Percentiles rank a stretch among this genome's conserved stretches.
phyloP scores from a whole-genome alignment of 139 green algal genomes.

The Coelastrella sp. region DNA sequence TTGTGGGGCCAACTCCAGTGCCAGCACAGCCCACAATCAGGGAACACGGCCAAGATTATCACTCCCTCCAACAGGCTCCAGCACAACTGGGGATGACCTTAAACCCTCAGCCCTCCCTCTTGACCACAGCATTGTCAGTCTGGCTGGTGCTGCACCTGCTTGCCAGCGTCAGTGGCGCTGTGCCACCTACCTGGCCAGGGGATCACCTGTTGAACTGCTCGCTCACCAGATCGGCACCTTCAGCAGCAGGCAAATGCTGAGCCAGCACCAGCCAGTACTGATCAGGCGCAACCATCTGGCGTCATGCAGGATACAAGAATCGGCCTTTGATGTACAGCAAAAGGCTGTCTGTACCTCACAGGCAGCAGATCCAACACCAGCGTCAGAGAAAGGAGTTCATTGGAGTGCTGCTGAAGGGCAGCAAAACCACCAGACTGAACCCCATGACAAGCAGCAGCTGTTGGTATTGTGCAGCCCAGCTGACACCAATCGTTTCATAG shows the following conservation, averaged over 20 bases:
- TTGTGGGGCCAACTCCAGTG: too few relatives aligned
- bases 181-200: neutral
- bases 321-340: too few relatives aligned
- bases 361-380: neutral
- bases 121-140: too few relatives aligned
- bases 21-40: too few relatives aligned
- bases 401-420: too few relatives aligned
- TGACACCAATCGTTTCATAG: slow-evolving; percentile 63
- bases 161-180: slow-evolving; percentile 17
- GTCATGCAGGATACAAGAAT: neutral
- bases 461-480: slow-evolving; percentile 60
- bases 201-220: neutral
- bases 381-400: too few relatives aligned
- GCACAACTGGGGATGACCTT: too few relatives aligned
- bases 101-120: too few relatives aligned
- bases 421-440: neutral
- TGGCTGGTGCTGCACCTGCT: too few relatives aligned
- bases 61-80: too few relatives aligned
- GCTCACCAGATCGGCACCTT: neutral
- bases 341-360: too few relatives aligned
- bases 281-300: neutral
- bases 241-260: neutral
- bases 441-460: slow-evolving; percentile 12
- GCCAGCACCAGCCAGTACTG: neutral
- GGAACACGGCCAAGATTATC: too few relatives aligned